Base-by-base conservation (phyloP, 2,329 filamentous ascomycete genomes). In the Nothopassalora personata region DNA sequence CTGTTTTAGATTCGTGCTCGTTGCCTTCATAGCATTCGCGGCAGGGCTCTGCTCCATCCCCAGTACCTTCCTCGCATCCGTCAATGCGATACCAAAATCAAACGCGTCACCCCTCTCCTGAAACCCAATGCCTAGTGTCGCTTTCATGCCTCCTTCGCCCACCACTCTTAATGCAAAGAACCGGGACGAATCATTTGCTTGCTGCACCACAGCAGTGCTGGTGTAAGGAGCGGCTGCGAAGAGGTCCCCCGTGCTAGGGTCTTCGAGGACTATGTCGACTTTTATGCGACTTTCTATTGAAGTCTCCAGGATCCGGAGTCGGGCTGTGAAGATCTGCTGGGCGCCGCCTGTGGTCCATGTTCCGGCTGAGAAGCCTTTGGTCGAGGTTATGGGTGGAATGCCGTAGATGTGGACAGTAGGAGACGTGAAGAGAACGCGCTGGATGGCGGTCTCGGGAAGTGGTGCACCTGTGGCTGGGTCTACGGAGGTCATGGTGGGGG, bases 201-300 rank as follows among this genome's bases (percentile, higher is more conserved):
- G 83, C 75, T 94, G 89, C 50, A 96, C 89, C 6, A 82, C 83
- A 18, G 79, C 79, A 1, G 80, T 72, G 27, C 80, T 76, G 0
- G 84, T 86, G 75, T 95, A 96, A 0, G 91, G 91, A 0, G 88
- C 88, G 0, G 90, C 91, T 49, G 91, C 91, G 73, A 96, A 96
- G 23, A 96, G 80, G 68, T 89, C 83, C 30, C 88, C 90, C 0
- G 79, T 85, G 27, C 80, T 79, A 4, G 86, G 77, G 72, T 96
- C 90, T 72, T 96, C 90, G 50, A 96, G 84, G 30, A 94, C 79
- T 63, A 94, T 82, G 70, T 91, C 89, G 74, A 58, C 61, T 55
- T 60, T 66, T 56, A 66, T 68, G 56, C 63, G 56, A 30, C 54
- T 52, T 4, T 66, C 60, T 43, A 67, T 53, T 1, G 71, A 72